phyloP scores from a whole-genome alignment of 176 grass and related monocot species.

The Carex myosuroides region DNA sequence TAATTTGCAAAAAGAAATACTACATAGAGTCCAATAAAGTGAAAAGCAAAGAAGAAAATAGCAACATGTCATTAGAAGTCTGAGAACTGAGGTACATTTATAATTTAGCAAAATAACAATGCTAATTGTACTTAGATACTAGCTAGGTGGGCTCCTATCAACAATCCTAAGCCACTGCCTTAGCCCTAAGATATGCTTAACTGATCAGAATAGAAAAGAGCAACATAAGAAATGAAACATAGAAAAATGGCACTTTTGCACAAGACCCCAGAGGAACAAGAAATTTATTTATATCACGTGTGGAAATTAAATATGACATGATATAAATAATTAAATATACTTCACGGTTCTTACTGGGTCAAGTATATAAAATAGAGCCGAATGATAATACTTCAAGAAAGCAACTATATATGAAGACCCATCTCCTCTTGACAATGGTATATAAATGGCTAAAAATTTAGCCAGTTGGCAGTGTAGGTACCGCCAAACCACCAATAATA shows the following conservation, averaged over 20 bases:
- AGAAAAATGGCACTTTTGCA: not conserved
- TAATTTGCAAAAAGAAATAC: too few relatives aligned
- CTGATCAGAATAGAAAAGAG: not conserved
- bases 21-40: too few relatives aligned
- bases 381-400: not conserved
- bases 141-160: not conserved
- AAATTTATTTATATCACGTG: not conserved
- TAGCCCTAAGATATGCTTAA: not conserved
- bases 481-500: slow-evolving; percentile 8
- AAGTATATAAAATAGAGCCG: not conserved
- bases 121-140: not conserved
- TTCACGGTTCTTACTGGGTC: not conserved
- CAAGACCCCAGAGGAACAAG: not conserved
- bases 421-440: not conserved
- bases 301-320: not conserved
- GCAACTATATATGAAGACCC: not conserved
- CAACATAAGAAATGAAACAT: not conserved
- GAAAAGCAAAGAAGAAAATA: not conserved
- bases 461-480: not conserved
- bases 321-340: not conserved
- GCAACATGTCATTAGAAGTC: not conserved
- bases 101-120: not conserved
- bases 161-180: slow-evolving; percentile 2
- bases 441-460: not conserved
- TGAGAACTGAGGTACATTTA: not conserved